Percentiles rank a stretch among this genome's conserved stretches.
Evolutionary conservation across 257 asterid species (phyloP).

Genomic region (Lycium ferocissimum): DNA sequence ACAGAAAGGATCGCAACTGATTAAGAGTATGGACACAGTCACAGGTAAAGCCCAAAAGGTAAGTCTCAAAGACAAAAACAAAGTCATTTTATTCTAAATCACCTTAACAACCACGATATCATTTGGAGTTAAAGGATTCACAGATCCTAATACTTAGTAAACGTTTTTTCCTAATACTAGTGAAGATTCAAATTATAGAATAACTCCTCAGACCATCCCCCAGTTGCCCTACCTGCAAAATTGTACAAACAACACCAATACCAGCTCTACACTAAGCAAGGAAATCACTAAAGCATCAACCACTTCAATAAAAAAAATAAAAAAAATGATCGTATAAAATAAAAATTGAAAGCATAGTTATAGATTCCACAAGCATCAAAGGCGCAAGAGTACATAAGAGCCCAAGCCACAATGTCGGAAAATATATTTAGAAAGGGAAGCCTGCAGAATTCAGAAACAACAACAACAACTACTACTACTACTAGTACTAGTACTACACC

Average conservation of each 20-base stretch:
- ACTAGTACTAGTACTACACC: too few relatives aligned
- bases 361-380: background rate
- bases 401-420: background rate
- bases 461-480: background rate
- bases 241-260: background rate
- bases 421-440: background rate
- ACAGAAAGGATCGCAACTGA: background rate
- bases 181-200: background rate
- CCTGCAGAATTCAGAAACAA: background rate
- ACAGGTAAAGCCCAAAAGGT: background rate
- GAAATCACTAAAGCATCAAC: background rate
- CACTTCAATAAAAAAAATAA: background rate
- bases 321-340: background rate
- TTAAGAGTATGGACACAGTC: background rate
- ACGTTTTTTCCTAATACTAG: background rate
- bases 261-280: background rate
- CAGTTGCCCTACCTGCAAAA: slow-evolving; percentile 11
- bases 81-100: slow-evolving; percentile 19
- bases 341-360: background rate
- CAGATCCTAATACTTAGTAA: background rate
- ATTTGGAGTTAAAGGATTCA: slow-evolving; percentile 21
- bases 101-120: slow-evolving; percentile 15
- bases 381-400: background rate
- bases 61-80: background rate
- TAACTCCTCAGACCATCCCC: slow-evolving; percentile 21